Percentiles rank a stretch among this genome's conserved stretches.
phyloP scores from a whole-genome alignment of 192 early-diverging fungal species.

The Gorgonomyces haynaldii region DNA sequence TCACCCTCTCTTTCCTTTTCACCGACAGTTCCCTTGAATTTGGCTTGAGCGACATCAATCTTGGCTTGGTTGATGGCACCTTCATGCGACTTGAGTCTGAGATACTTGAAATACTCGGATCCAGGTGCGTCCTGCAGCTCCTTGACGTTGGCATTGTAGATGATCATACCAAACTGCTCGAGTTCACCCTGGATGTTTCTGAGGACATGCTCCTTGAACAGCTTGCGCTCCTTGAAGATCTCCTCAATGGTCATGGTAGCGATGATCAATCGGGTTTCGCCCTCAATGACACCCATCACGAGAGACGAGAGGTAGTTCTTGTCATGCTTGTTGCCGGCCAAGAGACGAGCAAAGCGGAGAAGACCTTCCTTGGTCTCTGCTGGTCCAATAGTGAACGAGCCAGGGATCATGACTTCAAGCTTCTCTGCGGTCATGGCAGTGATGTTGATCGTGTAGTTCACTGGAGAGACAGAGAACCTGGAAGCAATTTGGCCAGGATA shows the following conservation, averaged over 20 bases:
- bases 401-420: constrained; percentile 35
- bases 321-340: constrained; percentile 20
- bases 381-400: constrained; percentile 40
- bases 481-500: constrained; percentile 20
- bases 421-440: constrained; percentile 38
- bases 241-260: constrained; percentile 46
- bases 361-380: constrained; percentile 10
- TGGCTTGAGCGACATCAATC: constrained; percentile 42
- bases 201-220: constrained; percentile 40
- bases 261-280: constrained; percentile 42
- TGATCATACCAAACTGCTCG: constrained; percentile 40
- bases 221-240: constrained; percentile 40
- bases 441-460: constrained; percentile 28
- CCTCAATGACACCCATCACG: constrained; percentile 41
- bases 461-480: constrained; percentile 22
- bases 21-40: constrained; percentile 33
- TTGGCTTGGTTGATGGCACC: constrained; percentile 48
- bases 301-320: constrained; percentile 23
- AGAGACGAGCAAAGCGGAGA: constrained; percentile 7
- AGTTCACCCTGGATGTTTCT: constrained; percentile 34
- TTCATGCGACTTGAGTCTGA: constrained; percentile 35
- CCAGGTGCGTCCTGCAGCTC: constrained; percentile 36
- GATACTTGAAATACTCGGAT: constrained; percentile 42
- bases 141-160: constrained; percentile 51
- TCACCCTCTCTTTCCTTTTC: constrained; percentile 36